A percentile compares a stretch with the other conserved stretches of the same genome.
Conservation (phyloP, 805 yeast genomes). For the Sugiyamaella qingdaonensis region DNA sequence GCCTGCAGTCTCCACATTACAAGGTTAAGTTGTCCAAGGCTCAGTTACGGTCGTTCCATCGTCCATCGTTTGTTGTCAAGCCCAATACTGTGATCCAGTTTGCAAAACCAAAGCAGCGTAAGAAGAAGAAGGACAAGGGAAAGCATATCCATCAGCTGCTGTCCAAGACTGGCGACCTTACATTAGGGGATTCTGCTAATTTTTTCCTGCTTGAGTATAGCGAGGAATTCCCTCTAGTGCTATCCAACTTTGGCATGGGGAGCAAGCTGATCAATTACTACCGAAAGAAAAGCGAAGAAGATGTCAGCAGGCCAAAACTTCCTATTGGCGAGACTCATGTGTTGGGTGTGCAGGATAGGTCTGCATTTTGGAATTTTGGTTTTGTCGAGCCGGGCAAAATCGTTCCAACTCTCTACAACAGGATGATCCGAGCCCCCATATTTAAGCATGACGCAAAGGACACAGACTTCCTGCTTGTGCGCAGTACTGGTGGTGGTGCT, state of each 20-base stretch:
- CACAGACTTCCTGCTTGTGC: slow-evolving; percentile 78
- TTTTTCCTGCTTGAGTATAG: slow-evolving; percentile 81
- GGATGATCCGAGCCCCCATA: slow-evolving; percentile 87
- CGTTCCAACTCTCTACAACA: slow-evolving; percentile 90
- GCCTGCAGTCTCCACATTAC: slow-evolving; percentile 87
- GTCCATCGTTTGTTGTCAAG: slow-evolving; percentile 68
- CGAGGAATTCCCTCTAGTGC: slow-evolving; percentile 78
- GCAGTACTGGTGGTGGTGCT: slow-evolving; percentile 65
- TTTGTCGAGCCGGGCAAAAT: slow-evolving; percentile 91
- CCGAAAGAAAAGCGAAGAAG: slow-evolving; percentile 76
- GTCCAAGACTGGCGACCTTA: slow-evolving; percentile 64
- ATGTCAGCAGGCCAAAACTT: slow-evolving; percentile 78
- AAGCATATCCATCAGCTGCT: slow-evolving; percentile 74
- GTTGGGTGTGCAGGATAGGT: slow-evolving; percentile 90
- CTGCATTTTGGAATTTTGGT: slow-evolving; percentile 98
- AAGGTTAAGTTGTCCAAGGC: slow-evolving; percentile 67
- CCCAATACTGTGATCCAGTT: slow-evolving; percentile 77
- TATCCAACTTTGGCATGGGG: slow-evolving; percentile 94
- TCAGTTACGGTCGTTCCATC: slow-evolving; percentile 73
- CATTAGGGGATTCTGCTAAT: slow-evolving; percentile 78
- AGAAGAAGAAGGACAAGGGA: slow-evolving; percentile 86
- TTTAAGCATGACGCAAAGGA: slow-evolving; percentile 74
- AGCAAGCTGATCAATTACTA: slow-evolving; percentile 89
- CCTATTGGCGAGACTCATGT: slow-evolving; percentile 93
- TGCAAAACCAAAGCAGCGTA: slow-evolving; percentile 68